Evolutionary conservation across 768 basidiomycete genomes (phyloP), one percentile per base, ranked within the genome.

Genomic region (Leccinum rimulosum): DNA sequence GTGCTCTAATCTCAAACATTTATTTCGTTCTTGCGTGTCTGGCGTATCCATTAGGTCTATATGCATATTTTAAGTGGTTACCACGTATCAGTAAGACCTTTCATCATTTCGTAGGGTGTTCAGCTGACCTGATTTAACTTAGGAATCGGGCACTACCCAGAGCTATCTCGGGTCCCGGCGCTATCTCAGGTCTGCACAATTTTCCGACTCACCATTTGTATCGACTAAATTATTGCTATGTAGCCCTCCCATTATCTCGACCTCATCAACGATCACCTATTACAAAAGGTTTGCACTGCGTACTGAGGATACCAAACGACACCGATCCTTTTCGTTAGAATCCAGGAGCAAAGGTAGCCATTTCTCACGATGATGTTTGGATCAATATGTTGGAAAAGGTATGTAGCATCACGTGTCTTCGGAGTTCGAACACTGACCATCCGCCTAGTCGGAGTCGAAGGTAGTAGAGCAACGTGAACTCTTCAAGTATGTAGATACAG

Each of bases 321-420:
- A 55, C 19, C 30, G n/a, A 48, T 31, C 1, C 4, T 10, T n/a
- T 30, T 19, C 2, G 7, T 4, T 11, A 64, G 60, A 62, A 53
- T 47, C n/a, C 25, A 15, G 1, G 4, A 10, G 57, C 38, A 28
- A 11, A n/a, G 19, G 53, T 58, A 19, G 61, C 57, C 7, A 36
- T 64, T 7, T 58, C 57, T 2, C 62, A 64, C 14, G 62, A 64
- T 12, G 36, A 54, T 10, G 50, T 58, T 10, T 64, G 62, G 62
- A n/a, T 62, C 9, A 15, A 45, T n/a, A 64, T 64, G 57, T 9
- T 58, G 3, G 15, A 56, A 25, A 33, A 22, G 52, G 60, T 38
- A 25, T n/a, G 22, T 2, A 27, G 25, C 8, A 1, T 19, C 7
- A 25, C 9, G 14, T 7, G 9, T 30, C 25, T n/a, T 36, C 27